Base-by-base conservation (phyloP, 257 asterid species). In the Mentha longifolia region DNA sequence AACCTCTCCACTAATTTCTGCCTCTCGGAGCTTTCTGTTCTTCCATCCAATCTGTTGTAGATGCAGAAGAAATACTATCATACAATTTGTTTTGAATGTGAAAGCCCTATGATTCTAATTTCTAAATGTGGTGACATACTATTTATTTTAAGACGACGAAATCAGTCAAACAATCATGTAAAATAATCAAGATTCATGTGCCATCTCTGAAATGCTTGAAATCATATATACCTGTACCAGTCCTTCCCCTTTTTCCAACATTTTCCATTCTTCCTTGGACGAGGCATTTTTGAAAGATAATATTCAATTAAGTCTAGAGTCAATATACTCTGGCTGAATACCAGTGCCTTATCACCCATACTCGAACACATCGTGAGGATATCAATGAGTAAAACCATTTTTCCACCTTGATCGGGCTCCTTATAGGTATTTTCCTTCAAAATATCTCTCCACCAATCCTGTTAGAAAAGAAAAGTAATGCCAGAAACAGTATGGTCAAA, bases 381-480 rank as follows among this genome's bases (percentile, higher is more conserved):
- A 82, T 94, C 98, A 30, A 91, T 83, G 16, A 94, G 86, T 87
- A 94, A 84, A 72, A 94, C 98, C 98, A 94, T 94, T 80, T 94
- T 94, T 28, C 99, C 98, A 78, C 99, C 88, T 65, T 86, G 88
- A 68, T 88, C 92, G 1, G 86, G 85, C 65, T 89, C 96, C 82
- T 81, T 89, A 55, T 83, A 89, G 65, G 74, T 85, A 59, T 85
- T 81, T 63, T 81, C 95, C 73, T 71, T 82, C 30, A 91, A 86
- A 78, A 91, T 92, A 80, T 88, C 96, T 63, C 90, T 84, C 98
- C 99, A 94, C 99, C 99, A 94, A 77, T 91, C 90, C 99, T 94
- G 83, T 67, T 41, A 68, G 66, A 71, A 72, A 64, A 68, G 66
- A 71, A 72, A 64, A 68, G 67, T 37, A 28, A 65, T 12, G 76